phyloP scores from a whole-genome alignment of 352 stramenopile genomes.

The Phytophthora hybrid region DNA sequence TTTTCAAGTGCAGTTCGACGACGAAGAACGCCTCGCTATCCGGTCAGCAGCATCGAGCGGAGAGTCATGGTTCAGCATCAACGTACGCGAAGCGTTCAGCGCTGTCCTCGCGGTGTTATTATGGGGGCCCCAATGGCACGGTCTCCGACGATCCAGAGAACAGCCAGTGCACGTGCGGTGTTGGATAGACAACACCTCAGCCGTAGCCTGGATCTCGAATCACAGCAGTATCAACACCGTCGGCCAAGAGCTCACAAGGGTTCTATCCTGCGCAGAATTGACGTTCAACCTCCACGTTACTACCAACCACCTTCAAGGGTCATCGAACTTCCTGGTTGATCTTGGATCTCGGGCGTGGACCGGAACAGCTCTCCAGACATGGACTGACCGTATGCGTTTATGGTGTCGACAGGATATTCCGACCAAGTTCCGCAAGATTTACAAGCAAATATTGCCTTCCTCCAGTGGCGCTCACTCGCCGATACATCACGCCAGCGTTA shows the following conservation, averaged over 20 bases:
- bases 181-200: conserved; percentile 9
- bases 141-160: background rate
- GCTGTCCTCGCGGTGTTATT: background rate
- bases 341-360: background rate
- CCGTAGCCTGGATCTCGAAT: background rate
- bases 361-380: background rate
- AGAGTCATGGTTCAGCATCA: background rate
- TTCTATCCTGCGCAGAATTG: background rate
- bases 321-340: background rate
- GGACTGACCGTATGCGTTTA: background rate
- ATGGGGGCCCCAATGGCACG: background rate
- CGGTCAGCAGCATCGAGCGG: background rate
- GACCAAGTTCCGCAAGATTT: background rate
- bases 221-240: background rate
- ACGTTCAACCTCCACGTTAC: conserved; percentile 3
- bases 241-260: background rate
- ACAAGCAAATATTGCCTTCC: background rate
- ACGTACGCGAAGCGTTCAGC: background rate
- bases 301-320: background rate
- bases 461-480: background rate
- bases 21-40: background rate
- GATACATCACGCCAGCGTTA: background rate
- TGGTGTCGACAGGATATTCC: background rate
- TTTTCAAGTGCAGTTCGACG: background rate
- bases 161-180: background rate